Conservation (phyloP, 2,329 filamentous ascomycete species). For the Scedosporium minutisporum region DNA sequence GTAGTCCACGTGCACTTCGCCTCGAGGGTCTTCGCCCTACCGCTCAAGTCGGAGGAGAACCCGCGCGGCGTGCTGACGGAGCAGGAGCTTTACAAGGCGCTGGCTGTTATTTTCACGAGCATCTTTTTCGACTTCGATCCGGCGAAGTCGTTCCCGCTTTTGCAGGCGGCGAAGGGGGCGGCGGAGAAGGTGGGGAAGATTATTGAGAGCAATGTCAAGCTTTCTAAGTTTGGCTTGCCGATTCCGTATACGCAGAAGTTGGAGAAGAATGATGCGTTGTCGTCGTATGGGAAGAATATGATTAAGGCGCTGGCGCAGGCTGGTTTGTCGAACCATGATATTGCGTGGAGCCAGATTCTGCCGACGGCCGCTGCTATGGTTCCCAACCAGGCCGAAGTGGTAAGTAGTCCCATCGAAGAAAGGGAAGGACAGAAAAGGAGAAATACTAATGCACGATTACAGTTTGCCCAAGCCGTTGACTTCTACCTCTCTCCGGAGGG, state of each 20-base stretch:
- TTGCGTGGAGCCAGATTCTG: conserved; percentile 62
- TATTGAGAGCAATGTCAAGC: conserved; percentile 57
- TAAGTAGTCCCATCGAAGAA: conserved; percentile 22
- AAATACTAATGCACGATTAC: conserved; percentile 9
- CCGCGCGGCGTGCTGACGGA: conserved; percentile 48
- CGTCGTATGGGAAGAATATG: conserved; percentile 55
- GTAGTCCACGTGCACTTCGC: conserved; percentile 56
- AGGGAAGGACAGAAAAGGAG: background rate
- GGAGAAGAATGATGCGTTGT: conserved; percentile 44
- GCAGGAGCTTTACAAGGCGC: conserved; percentile 49
- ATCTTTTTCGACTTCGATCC: conserved; percentile 60
- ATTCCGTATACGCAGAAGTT: conserved; percentile 42
- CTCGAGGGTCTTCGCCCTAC: conserved; percentile 52
- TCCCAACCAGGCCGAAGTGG: conserved; percentile 60
- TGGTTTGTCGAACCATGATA: conserved; percentile 53
- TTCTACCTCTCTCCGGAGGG: conserved; percentile 57
- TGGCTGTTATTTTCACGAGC: conserved; percentile 55
- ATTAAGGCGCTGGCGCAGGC: conserved; percentile 55
- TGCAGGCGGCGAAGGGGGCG: conserved; percentile 46
- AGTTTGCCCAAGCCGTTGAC: conserved; percentile 65
- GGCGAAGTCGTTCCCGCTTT: conserved; percentile 55
- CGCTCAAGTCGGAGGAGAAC: conserved; percentile 53
- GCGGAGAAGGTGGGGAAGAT: conserved; percentile 49
- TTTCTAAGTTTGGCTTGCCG: conserved; percentile 37
- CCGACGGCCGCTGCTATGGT: conserved; percentile 59